Evolutionary conservation across 1,284 basidiomycete species (phyloP), one percentile per base, ranked within the genome.

Genomic region (Sporisorium graminicola): DNA sequence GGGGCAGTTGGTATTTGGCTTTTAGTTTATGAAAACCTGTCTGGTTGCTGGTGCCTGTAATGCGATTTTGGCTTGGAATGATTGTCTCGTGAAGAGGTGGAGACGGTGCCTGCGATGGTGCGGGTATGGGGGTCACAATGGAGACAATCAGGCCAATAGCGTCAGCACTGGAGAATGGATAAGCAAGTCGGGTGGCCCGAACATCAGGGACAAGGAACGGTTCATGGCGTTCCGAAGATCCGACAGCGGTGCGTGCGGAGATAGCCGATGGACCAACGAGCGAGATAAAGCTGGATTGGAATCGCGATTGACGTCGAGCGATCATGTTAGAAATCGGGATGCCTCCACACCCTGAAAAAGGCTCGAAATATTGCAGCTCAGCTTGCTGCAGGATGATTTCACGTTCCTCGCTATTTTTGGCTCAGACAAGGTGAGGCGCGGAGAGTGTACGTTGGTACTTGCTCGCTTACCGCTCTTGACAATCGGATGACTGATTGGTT

Each of bases 161-260:
- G 37, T 40, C 27, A n/a, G 22, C 13, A 18, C 9, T 14, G 27
- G 27, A 10, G n/a, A n/a, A 13, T 16, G 27, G 29, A 50, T 31
- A 50, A 20, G 29, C 13, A 49, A 18, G 31, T 31, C 3, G 33
- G 29, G 27, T 35, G 57, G 42, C 43, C 50, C 44, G 44, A 64
- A 49, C 54, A 7, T 20, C 26, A 9, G 18, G 22, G 7, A 18
- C 16, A 3, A 24, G 18, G 16, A 9, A 40, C 31, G 20, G 22
- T 18, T 20, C 29, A 33, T n/a, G 2, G 47, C 12, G 26, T 62
- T 62, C 69, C 69, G 69, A 72, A 43, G 63, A 66, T 66, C 69
- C 69, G 69, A 72, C 1, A 12, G 29, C n/a, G n/a, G n/a, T 7
- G n/a, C 50, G 51, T 22, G 69, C 69, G 69, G 64, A 72, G 69